Base-by-base conservation (phyloP, 768 basidiomycete species). In the Lentinus brumalis region DNA sequence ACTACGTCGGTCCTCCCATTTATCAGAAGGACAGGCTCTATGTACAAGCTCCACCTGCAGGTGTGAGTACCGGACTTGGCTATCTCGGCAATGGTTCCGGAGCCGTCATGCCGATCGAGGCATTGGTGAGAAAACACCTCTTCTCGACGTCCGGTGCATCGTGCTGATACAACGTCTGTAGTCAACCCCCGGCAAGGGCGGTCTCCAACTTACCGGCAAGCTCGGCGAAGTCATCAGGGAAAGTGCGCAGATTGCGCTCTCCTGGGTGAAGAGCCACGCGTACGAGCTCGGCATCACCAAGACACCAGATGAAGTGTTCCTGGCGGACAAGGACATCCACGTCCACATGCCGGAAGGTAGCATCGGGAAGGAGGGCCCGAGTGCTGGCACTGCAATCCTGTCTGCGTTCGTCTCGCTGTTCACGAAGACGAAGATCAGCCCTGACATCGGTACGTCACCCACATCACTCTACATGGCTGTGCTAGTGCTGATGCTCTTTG, bases 141-240 rank as follows among this genome's bases (percentile, higher is more conserved):
- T 14, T 12, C 29, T 12, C 21, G 21, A 14, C 26, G 8, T 10
- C 46, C 29, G 21, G 6, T 14, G 8, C 18, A 29, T 26, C 26
- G 18, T 49, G 8, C n/a, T 49, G 29, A 64, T 30, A 18, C 56
- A 53, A 15, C 53, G n/a, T 50, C 15, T 40, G 35, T 72, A 95
- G 94, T 87, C 87, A 53, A 98, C 97, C 94, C 96, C 96, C 29
- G 97, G 97, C 2, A 96, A 96, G 72, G 96, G 96, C 12, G 83
- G 82, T 15, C 79, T 99, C 2, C 94, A 95, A 66, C 77, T 98
- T 8, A 98, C 97, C 0, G 97, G 97, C 41, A 98, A 98, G 76
- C 88, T 99, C 4, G 96, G 96, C 46, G 97, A 99, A 68, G 97
- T 98, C 61, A 98, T 99, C 72, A 84, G 93, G 40, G 97, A 98